Conservation (phyloP, 2,329 filamentous ascomycete genomes). For the Trichoderma gracile region DNA sequence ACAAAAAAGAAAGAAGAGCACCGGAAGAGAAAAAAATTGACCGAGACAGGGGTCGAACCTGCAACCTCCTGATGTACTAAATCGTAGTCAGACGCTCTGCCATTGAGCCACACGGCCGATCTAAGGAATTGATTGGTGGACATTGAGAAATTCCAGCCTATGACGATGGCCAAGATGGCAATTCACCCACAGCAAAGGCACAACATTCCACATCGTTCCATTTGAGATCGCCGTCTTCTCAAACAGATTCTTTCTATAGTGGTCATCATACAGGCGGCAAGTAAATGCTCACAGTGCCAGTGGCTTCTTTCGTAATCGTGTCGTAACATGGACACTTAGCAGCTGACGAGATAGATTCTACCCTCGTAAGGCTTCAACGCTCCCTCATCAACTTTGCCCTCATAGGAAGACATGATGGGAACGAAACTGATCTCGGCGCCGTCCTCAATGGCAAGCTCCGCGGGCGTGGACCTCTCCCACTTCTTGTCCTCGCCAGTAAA, state of each 20-base stretch:
- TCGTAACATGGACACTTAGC: neutral
- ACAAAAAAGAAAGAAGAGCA: neutral
- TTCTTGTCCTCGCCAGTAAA: slow-evolving; percentile 37
- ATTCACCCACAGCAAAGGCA: neutral
- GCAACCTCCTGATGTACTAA: slow-evolving; percentile 25
- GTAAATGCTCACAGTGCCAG: neutral
- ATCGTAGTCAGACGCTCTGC: slow-evolving; percentile 27
- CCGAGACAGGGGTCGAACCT: slow-evolving; percentile 26
- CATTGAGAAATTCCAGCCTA: neutral
- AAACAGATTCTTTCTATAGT: neutral
- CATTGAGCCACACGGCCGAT: slow-evolving; percentile 25
- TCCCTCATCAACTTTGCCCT: slow-evolving; percentile 27
- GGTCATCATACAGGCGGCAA: neutral
- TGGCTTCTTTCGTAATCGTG: neutral
- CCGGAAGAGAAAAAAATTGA: slow-evolving; percentile 1
- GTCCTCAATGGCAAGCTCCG: slow-evolving; percentile 32
- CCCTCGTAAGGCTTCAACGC: slow-evolving; percentile 37
- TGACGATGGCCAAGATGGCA: neutral
- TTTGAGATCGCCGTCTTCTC: neutral
- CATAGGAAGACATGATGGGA: slow-evolving; percentile 35
- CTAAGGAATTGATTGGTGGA: neutral
- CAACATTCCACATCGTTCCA: neutral
- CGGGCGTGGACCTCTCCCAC: slow-evolving; percentile 28
- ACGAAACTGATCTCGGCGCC: slow-evolving; percentile 29
- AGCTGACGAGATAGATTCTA: slow-evolving; percentile 33